These are phyloP conservation scores for Venturiaceae sp. DNA, from an alignment of 2,329 filamentous ascomycete genomes.

Conservation along the genomic window DNA sequence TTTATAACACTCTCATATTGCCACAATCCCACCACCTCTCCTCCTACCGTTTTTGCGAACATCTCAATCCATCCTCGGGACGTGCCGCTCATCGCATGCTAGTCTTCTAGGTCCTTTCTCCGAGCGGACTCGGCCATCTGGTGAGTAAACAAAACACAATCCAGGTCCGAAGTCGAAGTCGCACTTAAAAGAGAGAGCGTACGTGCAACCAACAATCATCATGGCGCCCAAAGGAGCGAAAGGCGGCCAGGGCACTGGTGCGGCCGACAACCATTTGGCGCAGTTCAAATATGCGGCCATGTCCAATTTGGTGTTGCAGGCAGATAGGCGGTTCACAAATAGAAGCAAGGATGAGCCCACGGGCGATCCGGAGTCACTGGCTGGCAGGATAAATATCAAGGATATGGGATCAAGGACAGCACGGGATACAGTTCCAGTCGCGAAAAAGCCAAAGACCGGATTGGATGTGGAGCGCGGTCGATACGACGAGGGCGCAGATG, in stretches of 20 bases:
- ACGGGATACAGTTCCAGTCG: constrained; percentile 69
- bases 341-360: constrained; percentile 90
- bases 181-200: no score
- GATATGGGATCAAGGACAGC: constrained; percentile 87
- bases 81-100: background rate
- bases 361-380: constrained; percentile 93
- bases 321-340: constrained; percentile 90
- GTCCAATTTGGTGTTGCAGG: constrained; percentile 99
- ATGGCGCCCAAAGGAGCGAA: constrained; percentile 7
- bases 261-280: constrained; percentile 55
- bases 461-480: constrained; percentile 66
- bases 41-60: background rate
- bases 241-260: constrained; percentile 6
- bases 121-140: background rate
- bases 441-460: constrained; percentile 60
- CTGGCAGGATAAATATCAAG: constrained; percentile 81
- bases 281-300: constrained; percentile 99
- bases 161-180: no score
- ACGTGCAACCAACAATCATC: no score
- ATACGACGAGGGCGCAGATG: constrained; percentile 66
- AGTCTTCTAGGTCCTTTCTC: background rate
- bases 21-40: background rate
- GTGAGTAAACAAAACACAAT: background rate
- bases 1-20: background rate
- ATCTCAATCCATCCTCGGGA: background rate